Evolutionary conservation across 2,329 filamentous ascomycete genomes (phyloP).

Genomic region (Mariannaea elegans): DNA sequence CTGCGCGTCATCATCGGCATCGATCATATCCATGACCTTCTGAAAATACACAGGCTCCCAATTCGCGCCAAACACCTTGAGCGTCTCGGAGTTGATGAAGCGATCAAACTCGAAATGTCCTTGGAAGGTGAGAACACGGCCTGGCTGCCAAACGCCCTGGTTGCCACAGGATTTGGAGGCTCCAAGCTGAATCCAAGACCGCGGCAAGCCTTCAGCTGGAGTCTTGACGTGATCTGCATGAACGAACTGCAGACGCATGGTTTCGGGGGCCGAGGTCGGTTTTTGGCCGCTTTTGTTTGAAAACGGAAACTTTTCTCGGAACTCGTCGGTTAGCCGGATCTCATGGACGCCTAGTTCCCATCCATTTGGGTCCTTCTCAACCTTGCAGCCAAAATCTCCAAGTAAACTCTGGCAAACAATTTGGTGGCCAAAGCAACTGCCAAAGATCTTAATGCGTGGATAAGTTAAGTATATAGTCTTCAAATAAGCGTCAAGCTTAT

Average conservation of each 20-base stretch:
- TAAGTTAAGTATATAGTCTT: constrained; percentile 39
- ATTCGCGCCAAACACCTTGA: constrained; percentile 45
- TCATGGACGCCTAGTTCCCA: constrained; percentile 45
- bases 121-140: constrained; percentile 51
- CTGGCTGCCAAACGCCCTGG: constrained; percentile 50
- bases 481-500: constrained; percentile 32
- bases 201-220: constrained; percentile 19
- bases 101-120: constrained; percentile 55
- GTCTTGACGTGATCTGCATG: constrained; percentile 46
- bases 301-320: constrained; percentile 24
- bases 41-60: constrained; percentile 25
- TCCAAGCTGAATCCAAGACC: constrained; percentile 34
- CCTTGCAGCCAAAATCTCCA: constrained; percentile 35
- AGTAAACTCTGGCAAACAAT: constrained; percentile 50
- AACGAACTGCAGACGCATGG: constrained; percentile 47
- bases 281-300: neutral
- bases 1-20: constrained; percentile 31
- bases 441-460: constrained; percentile 49
- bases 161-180: constrained; percentile 43
- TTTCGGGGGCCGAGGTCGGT: constrained; percentile 14
- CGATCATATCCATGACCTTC: constrained; percentile 19
- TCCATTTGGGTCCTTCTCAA: constrained; percentile 39
- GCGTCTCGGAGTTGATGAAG: constrained; percentile 49
- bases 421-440: constrained; percentile 55
- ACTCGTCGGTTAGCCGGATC: constrained; percentile 34